A percentile compares a stretch with the other conserved stretches of the same genome.
These are phyloP conservation scores for Kluyveromyces dobzhanskii DNA, from an alignment of 805 yeast species.

Conservation along the genomic window DNA sequence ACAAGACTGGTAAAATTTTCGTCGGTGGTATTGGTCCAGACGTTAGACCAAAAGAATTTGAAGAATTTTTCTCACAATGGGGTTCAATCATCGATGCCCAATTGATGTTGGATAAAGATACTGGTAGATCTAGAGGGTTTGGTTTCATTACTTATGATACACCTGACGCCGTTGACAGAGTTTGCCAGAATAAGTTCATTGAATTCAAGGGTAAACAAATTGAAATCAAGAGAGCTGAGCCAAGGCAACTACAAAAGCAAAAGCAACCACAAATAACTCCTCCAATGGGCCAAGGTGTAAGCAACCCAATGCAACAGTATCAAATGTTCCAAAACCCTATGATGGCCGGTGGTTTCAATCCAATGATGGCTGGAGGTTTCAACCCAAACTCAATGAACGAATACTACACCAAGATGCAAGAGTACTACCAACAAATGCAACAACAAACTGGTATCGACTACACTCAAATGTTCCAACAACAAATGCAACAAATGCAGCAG, in stretches of 20 bases:
- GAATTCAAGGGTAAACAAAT: constrained; percentile 78
- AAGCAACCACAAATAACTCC: constrained; percentile 27
- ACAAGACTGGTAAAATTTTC: constrained; percentile 90
- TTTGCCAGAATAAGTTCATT: constrained; percentile 71
- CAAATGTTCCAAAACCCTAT: constrained; percentile 28
- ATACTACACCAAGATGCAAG: constrained; percentile 55
- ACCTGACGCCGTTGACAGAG: constrained; percentile 87
- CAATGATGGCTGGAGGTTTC: constrained; percentile 17
- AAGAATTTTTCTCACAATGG: constrained; percentile 74
- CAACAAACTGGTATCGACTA: constrained; percentile 30
- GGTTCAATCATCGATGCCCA: constrained; percentile 94
- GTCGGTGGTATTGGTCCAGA: constrained; percentile 96
- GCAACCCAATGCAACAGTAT: constrained; percentile 16
- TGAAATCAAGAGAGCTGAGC: constrained; percentile 80
- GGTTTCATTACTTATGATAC: constrained; percentile 95
- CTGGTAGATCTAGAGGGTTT: constrained; percentile 94
- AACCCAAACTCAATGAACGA: constrained; percentile 53
- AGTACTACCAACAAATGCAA: constrained; percentile 33
- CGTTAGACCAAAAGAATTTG: constrained; percentile 85
- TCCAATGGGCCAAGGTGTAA: constrained; percentile 15
- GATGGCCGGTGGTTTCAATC: constrained; percentile 29
- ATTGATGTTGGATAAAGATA: constrained; percentile 93
- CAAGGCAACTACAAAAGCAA: constrained; percentile 58
- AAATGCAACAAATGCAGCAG: constrained; percentile 30
- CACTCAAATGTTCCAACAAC: constrained; percentile 28